Evolutionary conservation across 148 eudicot species (phyloP), one percentile per base, ranked within the genome.

Genomic region (Camellia sinensis): DNA sequence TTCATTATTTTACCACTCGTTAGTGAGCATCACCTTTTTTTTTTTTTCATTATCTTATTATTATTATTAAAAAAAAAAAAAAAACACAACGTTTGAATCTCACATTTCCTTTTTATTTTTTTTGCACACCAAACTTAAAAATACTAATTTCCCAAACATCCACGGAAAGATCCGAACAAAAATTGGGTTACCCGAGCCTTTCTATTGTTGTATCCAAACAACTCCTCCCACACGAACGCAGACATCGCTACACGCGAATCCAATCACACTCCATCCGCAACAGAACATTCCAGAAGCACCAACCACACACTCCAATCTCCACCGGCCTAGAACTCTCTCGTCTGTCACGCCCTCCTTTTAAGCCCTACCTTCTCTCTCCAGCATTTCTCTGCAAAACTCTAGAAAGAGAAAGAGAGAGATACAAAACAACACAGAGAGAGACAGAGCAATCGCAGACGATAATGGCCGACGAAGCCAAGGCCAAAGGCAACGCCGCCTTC

Each of bases 401-500:
- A 21, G 45, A 69, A 53, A 43, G 53, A 69, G 53, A 44, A 4
- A 67, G n/a, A 22, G 7, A 6, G 10, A 18, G n/a, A 29, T 29
- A 29, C 37, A 29, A 1, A 29, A 29, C 37, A 29, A 29, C 37
- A 29, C 1, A 29, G 37, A 29, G 37, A 21, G 13, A 13, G 2
- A 3, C 50, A 17, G 14, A 15, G 21, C 61, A 74, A 74, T 74
- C 48, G 13, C 29, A 4, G 12, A 10, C 3, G 71, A 15, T 22
- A 29, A 92, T 91, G 95, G 99, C 99, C 7, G 98, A 92, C 71
- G 97, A 90, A 87, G 95, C 98, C 4, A 96, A 96, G 80, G 94
- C 98, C 72, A 92, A 89, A 80, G 99, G 99, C 76, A 96, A 96
- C 89, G 92, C 97, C 0, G 97, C 99, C 61, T 93, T 96, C 83